These are phyloP conservation scores for Penicillium sp. DNA, from an alignment of 2,329 filamentous ascomycete species.

Conservation along the genomic window DNA sequence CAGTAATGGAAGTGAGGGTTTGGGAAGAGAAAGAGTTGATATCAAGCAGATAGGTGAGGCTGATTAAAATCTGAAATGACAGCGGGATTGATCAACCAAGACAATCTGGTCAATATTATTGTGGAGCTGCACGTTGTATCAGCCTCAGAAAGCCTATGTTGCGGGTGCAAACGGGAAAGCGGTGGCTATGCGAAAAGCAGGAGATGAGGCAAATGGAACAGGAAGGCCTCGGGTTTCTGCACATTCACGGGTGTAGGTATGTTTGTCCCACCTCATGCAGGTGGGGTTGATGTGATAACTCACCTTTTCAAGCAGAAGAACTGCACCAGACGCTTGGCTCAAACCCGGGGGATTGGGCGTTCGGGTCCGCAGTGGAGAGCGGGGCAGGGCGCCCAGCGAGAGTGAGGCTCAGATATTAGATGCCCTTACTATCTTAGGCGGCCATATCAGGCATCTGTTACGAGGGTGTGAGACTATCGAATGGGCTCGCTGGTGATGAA, in stretches of 20 bases:
- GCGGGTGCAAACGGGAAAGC: conserved; percentile 5
- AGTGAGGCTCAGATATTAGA: background rate
- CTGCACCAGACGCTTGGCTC: background rate
- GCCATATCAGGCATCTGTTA: background rate
- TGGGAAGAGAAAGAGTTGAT: background rate
- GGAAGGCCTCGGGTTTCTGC: background rate
- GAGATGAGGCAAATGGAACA: background rate
- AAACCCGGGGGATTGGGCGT: background rate
- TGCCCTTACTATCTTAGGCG: background rate
- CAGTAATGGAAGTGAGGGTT: background rate
- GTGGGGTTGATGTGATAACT: background rate
- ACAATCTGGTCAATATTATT: background rate
- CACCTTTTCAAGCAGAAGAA: background rate
- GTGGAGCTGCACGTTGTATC: background rate
- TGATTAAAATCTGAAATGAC: background rate
- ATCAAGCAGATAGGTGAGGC: background rate
- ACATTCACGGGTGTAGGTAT: background rate
- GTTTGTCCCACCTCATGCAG: background rate
- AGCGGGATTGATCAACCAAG: background rate
- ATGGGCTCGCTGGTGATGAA: background rate
- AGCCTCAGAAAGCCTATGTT: background rate
- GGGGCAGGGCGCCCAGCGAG: background rate
- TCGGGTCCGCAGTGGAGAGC: background rate
- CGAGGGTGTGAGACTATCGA: background rate
- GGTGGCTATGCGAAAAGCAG: background rate